Percentiles rank a stretch among this genome's conserved stretches.
phyloP scores from a whole-genome alignment of 192 early-diverging fungal genomes.

The Piromyces finnis region DNA sequence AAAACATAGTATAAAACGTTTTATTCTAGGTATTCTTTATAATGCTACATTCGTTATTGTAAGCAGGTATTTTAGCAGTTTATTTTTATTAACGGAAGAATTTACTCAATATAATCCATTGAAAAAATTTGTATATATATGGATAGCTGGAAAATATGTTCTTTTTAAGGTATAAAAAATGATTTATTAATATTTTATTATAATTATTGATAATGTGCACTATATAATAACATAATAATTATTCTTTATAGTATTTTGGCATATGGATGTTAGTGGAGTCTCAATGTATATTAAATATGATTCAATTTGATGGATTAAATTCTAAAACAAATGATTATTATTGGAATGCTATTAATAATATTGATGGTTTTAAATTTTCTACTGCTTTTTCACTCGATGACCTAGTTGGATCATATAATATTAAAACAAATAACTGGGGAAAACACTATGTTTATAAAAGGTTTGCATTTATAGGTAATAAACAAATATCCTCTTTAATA shows the following conservation, averaged over 20 bases:
- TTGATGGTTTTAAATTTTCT: conserved; percentile 20
- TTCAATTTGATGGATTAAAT: conserved; percentile 31
- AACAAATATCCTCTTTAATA: conserved; percentile 20
- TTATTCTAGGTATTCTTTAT: neutral
- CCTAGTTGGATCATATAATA: conserved; percentile 37
- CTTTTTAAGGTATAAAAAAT: neutral
- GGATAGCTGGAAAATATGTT: neutral
- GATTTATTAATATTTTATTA: no score
- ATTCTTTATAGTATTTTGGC: conserved; percentile 24
- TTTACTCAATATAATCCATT: neutral
- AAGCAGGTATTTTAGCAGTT: neutral
- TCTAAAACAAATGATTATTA: conserved; percentile 11
- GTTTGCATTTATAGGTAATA: conserved; percentile 30
- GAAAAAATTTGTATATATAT: neutral
- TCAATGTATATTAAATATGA: conserved; percentile 28
- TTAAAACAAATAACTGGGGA: conserved; percentile 45
- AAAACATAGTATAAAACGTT: neutral
- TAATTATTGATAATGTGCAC: no score
- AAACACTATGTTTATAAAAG: conserved; percentile 44
- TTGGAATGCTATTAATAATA: conserved; percentile 34
- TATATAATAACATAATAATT: no score
- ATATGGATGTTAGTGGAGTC: conserved; percentile 42
- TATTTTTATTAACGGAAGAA: neutral
- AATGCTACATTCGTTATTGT: neutral
- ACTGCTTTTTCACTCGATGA: conserved; percentile 25